Evolutionary conservation across 2,329 filamentous ascomycete species (phyloP).

Genomic region (Claviceps sp.): DNA sequence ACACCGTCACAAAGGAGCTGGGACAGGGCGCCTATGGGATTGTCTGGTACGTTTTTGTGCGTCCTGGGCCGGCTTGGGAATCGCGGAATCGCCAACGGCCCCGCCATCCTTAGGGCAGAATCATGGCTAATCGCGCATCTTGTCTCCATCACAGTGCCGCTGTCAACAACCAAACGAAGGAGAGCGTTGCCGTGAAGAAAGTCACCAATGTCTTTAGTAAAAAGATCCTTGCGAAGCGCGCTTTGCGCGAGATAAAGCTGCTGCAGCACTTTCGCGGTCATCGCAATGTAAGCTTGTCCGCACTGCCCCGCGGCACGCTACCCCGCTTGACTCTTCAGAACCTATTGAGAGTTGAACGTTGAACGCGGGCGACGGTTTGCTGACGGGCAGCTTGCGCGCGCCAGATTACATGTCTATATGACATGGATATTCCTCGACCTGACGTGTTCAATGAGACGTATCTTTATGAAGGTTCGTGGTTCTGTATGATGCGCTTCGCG

Average conservation of each 20-base stretch:
- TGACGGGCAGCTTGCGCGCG: background rate
- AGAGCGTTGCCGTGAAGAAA: conserved; percentile 98
- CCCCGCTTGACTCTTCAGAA: background rate
- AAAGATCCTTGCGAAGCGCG: conserved; percentile 97
- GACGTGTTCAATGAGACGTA: conserved; percentile 99
- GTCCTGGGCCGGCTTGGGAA: background rate
- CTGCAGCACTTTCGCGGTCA: conserved; percentile 93
- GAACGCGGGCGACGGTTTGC: background rate
- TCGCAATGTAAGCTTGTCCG: conserved; percentile 51
- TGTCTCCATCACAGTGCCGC: conserved; percentile 53
- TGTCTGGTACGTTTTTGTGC: conserved; percentile 59
- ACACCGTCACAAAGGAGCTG: conserved; percentile 96
- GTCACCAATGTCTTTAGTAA: conserved; percentile 99
- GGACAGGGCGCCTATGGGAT: conserved; percentile 98
- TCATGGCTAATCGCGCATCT: background rate
- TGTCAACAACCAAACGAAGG: conserved; percentile 76
- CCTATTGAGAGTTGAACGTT: background rate
- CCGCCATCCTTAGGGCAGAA: background rate
- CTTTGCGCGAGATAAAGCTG: conserved; percentile 94
- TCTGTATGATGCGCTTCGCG: background rate
- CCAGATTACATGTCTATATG: conserved; percentile 95
- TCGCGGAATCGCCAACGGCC: background rate
- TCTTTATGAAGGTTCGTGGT: conserved; percentile 71
- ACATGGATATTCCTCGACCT: conserved; percentile 97
- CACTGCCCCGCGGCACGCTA: background rate